phyloP scores from a whole-genome alignment of 2,329 filamentous ascomycete genomes.

The Epichloe scottii region DNA sequence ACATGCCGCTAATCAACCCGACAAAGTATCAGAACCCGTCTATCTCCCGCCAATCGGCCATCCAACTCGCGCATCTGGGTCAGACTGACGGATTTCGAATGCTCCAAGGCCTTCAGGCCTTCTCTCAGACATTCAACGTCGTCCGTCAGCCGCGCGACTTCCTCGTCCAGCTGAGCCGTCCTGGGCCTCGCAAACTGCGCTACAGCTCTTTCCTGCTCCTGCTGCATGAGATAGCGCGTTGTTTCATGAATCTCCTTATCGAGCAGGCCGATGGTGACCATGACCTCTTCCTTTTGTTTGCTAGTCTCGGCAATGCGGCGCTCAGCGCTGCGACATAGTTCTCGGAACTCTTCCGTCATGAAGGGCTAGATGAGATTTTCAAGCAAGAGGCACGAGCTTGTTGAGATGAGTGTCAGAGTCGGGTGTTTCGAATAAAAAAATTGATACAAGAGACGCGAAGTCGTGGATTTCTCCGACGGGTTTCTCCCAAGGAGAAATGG shows the following conservation, averaged over 20 bases:
- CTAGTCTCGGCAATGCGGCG: not conserved
- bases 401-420: not conserved
- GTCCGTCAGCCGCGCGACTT: not conserved
- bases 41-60: not conserved
- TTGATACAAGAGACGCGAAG: not conserved
- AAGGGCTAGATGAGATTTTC: too few species aligned
- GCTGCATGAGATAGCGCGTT: not conserved
- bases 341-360: not conserved
- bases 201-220: not conserved
- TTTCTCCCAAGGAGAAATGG: not conserved
- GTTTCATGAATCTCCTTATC: constrained; percentile 4
- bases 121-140: constrained; percentile 1
- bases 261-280: constrained; percentile 1
- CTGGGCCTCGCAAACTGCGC: constrained; percentile 2
- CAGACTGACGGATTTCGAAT: not conserved
- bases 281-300: constrained; percentile 1
- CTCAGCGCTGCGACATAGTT: not conserved
- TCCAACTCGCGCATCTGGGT: constrained; percentile 1
- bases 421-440: not conserved
- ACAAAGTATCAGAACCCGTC: not conserved
- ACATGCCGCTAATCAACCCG: not conserved
- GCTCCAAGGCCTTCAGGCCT: not conserved
- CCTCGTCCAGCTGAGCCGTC: constrained; percentile 1
- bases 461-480: not conserved
- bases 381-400: not conserved